Evolutionary conservation across 1,139 yeast species (phyloP), one percentile per base, ranked within the genome.

Genomic region (Sugiyamaella pinicola): DNA sequence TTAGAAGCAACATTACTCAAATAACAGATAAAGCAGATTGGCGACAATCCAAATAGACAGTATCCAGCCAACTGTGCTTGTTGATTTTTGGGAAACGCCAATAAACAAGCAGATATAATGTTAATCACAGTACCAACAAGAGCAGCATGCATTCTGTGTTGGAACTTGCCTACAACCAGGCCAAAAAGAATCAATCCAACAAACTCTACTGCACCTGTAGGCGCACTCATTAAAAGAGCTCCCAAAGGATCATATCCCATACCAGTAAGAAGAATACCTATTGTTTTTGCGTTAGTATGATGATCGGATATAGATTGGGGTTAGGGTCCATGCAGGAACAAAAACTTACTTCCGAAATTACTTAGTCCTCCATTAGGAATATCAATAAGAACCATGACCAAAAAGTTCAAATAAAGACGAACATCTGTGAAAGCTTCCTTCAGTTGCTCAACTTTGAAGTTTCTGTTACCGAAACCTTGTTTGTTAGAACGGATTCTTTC

Each of bases 281-380:
- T 6, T 33, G 31, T 9, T 33, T 22, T 19, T 4, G n/a, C n/a
- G 47, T 42, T 42, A 42, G 47, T 40, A 21, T 3, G 7, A 38
- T 26, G 4, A n/a, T n/a, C n/a, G n/a, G n/a, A n/a, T n/a, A n/a
- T n/a, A n/a, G 29, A 26, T 26, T 7, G 29, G n/a, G 34, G 13
- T 31, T 8, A 12, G 34, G 34, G 29, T 5, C 4, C 7, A n/a
- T 17, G 26, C 17, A 9, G 28, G 28, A 9, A 7, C 31, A 26
- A 26, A 10, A 26, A 44, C 40, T 35, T 34, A 38, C 76, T 61
- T 42, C 68, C 69, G 64, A 76, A 80, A 58, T 77, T 78, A 38
- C 82, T 73, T 29, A 75, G 61, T 18, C 82, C 83, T 42, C 84
- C 83, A 56, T 80, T 80, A 38, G 82, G 79, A 35, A 81, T 73